Evolutionary conservation across 140 eudicot genomes (phyloP), one percentile per base, ranked within the genome.

Genomic region (Anethum foeniculum): DNA sequence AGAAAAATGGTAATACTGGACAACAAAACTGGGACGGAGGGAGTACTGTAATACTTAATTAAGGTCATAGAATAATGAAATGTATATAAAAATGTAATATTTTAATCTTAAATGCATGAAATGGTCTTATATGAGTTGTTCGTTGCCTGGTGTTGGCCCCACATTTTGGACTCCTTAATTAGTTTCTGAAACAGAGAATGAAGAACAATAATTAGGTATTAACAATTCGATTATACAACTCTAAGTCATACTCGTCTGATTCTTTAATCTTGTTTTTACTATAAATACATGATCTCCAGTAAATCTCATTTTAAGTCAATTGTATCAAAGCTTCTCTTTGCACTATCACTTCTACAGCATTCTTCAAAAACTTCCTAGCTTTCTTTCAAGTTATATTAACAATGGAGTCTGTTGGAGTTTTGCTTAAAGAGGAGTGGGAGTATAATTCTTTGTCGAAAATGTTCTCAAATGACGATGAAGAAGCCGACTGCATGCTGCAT

Each of bases 361-460:
- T 41, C 4, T 41, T 41, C 46, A 25, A 11, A 11, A 74, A 74
- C 21, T 44, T 10, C 38, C 18, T 10, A 8, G 2, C 28, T 25
- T n/a, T 67, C 73, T 30, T 67, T 30, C 23, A 67, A 30, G 23
- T 30, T 30, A 14, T 30, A 30, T 2, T 10, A 15, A 80, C 39
- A 77, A 82, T 82, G 85, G 85, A 82, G 69, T 34, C 81, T 49
- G 41, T 38, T 8, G 85, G 81, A 75, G 81, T 67, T 75, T 85
- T 79, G 52, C 76, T 49, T 68, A 83, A 85, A 49, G 88, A 85
- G 44, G 88, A 83, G 28, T 74, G 78, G 78, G 58, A 74, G 47
- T 71, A 39, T 56, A 56, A 21, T 65, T 86, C 92, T 73, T 39
- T 93, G 58, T 79, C 89, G 84, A 89, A 87, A 85, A 83, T 93